These are phyloP conservation scores for Dalechampia spathulata DNA, from an alignment of 441 rosid species.

Conservation along the genomic window DNA sequence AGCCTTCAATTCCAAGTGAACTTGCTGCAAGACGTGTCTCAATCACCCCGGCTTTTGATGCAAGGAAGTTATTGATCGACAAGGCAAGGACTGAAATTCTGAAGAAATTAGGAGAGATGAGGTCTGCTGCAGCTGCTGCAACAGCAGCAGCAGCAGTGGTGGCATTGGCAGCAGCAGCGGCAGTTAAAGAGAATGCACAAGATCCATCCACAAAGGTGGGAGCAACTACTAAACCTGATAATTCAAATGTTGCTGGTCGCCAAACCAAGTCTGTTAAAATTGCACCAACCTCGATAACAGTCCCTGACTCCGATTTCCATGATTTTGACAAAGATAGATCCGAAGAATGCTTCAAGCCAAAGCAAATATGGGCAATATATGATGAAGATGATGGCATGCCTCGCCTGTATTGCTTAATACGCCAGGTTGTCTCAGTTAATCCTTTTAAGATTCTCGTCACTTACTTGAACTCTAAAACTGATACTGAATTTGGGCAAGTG, in stretches of 20 bases:
- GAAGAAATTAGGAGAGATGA: slow-evolving; percentile 57
- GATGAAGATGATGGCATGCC: slow-evolving; percentile 99
- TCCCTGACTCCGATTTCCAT: slow-evolving; percentile 94
- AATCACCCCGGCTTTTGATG: slow-evolving; percentile 64
- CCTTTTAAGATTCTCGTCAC: slow-evolving; percentile 88
- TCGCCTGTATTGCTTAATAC: slow-evolving; percentile 79
- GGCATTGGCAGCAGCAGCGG: slow-evolving; percentile 20
- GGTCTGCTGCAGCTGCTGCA: slow-evolving; percentile 36
- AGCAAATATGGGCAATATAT: slow-evolving; percentile 96
- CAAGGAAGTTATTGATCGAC: slow-evolving; percentile 67
- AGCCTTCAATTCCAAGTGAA: slow-evolving; percentile 41
- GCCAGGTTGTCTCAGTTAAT: slow-evolving; percentile 66
- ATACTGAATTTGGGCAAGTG: slow-evolving; percentile 75
- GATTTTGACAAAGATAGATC: slow-evolving; percentile 88
- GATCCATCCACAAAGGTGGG: slow-evolving; percentile 24
- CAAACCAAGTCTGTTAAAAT: slow-evolving; percentile 35
- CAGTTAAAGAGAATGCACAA: slow-evolving; percentile 25
- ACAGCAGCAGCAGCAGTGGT: slow-evolving; percentile 15
- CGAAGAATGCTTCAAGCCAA: slow-evolving; percentile 92
- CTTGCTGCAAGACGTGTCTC: slow-evolving; percentile 38
- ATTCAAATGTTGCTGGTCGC: slow-evolving; percentile 24
- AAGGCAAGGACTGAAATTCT: slow-evolving; percentile 65
- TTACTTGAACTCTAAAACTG: slow-evolving; percentile 87
- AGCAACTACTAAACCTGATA: slow-evolving; percentile 27
- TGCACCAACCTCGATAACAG: slow-evolving; percentile 56